A percentile compares a stretch with the other conserved stretches of the same genome.
phyloP scores from a whole-genome alignment of 2,329 filamentous ascomycete species.

The Alternaria postmessia region DNA sequence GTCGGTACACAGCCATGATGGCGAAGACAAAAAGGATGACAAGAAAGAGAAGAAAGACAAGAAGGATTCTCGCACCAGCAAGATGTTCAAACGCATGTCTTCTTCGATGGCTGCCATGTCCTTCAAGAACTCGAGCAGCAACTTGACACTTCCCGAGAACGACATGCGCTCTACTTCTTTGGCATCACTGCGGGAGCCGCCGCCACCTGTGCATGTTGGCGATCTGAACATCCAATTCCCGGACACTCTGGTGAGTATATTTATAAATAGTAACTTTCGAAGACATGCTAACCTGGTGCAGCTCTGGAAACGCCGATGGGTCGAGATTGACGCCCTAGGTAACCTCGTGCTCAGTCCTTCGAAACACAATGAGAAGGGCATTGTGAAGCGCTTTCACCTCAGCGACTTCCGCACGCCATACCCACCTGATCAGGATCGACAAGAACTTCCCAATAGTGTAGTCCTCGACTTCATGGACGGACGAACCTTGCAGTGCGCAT shows the following conservation, averaged over 20 bases:
- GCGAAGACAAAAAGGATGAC: slow-evolving; percentile 52
- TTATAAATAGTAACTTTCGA: no score
- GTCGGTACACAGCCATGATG: slow-evolving; percentile 40
- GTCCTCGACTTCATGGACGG: slow-evolving; percentile 69
- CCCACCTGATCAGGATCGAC: slow-evolving; percentile 86
- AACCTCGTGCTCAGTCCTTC: slow-evolving; percentile 81
- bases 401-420: slow-evolving; percentile 82
- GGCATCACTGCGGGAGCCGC: slow-evolving; percentile 51
- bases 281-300: slow-evolving; percentile 29
- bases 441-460: slow-evolving; percentile 90
- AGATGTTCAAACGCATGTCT: slow-evolving; percentile 74
- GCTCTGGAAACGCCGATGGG: slow-evolving; percentile 92
- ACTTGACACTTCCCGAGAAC: slow-evolving; percentile 52
- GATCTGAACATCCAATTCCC: slow-evolving; percentile 98
- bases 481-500: slow-evolving; percentile 68
- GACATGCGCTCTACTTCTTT: slow-evolving; percentile 38
- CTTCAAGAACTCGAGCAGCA: slow-evolving; percentile 57
- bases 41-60: slow-evolving; percentile 62
- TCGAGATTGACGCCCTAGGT: slow-evolving; percentile 84
- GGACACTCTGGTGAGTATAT: slow-evolving; percentile 72
- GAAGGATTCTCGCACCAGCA: slow-evolving; percentile 65
- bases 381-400: slow-evolving; percentile 83
- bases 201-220: slow-evolving; percentile 74
- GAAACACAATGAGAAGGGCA: slow-evolving; percentile 68
- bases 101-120: slow-evolving; percentile 62